A percentile compares a stretch with the other conserved stretches of the same genome.
phyloP scores from a whole-genome alignment of 805 yeast genomes.

The Priceomyces medius region DNA sequence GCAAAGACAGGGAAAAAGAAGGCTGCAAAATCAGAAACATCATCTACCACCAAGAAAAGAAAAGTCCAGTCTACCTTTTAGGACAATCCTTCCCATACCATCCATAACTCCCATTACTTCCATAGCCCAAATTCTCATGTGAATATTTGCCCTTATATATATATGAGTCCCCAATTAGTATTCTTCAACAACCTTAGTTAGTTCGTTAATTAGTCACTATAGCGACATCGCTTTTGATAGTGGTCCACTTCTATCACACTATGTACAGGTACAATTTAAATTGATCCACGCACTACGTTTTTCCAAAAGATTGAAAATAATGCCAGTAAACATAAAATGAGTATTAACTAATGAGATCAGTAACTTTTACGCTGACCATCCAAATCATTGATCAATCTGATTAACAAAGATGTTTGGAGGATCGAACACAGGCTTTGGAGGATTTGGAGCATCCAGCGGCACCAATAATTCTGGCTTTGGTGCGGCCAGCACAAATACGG shows the following conservation, averaged over 20 bases:
- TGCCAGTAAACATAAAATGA: slow-evolving; percentile 1
- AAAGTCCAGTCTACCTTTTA: slow-evolving; percentile 5
- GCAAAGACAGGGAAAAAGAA: slow-evolving; percentile 11
- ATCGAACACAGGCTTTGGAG: slow-evolving; percentile 52
- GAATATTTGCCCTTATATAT: too few species aligned
- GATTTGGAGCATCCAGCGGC: slow-evolving; percentile 32
- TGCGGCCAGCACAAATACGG: slow-evolving; percentile 18
- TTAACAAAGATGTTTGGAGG: slow-evolving; percentile 46
- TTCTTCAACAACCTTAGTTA: too few species aligned
- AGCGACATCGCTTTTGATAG: too few species aligned
- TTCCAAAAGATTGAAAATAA: not conserved
- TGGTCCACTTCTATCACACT: too few species aligned
- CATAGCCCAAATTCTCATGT: too few species aligned
- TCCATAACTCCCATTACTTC: too few species aligned
- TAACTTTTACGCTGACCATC: not conserved
- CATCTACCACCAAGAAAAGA: slow-evolving; percentile 8
- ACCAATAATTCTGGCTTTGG: slow-evolving; percentile 38
- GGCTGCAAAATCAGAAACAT: slow-evolving; percentile 7
- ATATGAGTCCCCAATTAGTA: too few species aligned
- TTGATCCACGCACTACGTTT: slow-evolving; percentile 7
- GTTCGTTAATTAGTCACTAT: too few species aligned
- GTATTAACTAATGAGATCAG: not conserved
- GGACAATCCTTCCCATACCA: too few species aligned
- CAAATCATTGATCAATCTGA: not conserved
- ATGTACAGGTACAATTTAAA: too few species aligned